phyloP scores from a whole-genome alignment of 2,329 filamentous ascomycete genomes.

The Calonectria leucothoes region DNA sequence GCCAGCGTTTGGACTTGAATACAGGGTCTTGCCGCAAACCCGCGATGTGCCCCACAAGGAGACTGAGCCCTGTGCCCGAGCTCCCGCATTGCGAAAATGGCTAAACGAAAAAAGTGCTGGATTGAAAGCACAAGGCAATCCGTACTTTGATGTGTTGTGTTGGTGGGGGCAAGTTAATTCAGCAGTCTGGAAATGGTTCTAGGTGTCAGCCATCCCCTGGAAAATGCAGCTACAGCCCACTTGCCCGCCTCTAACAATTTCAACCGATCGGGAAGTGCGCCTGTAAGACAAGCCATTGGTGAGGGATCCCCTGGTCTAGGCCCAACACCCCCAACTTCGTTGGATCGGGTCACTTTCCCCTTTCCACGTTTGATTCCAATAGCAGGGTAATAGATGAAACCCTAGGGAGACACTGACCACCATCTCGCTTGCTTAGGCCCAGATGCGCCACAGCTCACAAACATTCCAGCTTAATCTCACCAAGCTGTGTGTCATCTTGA shows the following conservation, averaged over 20 bases:
- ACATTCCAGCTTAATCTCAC: background rate
- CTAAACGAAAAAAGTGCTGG: background rate
- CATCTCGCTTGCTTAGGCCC: background rate
- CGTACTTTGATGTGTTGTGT: too few species aligned
- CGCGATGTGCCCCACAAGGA: background rate
- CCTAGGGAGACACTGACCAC: constrained; percentile 8
- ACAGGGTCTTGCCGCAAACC: background rate
- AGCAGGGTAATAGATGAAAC: constrained; percentile 11
- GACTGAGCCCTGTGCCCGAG: background rate
- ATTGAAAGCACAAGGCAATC: too few species aligned
- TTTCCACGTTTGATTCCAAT: background rate
- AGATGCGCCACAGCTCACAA: background rate
- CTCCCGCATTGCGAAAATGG: background rate
- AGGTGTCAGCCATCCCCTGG: background rate
- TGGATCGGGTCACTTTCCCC: constrained; percentile 5
- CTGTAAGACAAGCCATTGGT: background rate
- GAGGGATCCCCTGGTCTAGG: background rate
- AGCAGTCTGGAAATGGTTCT: background rate
- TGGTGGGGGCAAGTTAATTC: too few species aligned
- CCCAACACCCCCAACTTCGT: background rate
- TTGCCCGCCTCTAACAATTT: background rate
- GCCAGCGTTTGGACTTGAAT: background rate
- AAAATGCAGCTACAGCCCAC: constrained; percentile 4
- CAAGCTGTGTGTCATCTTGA: background rate
- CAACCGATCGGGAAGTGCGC: constrained; percentile 1